Evolutionary conservation across 345 rosid species (phyloP).

Genomic region (Microthlaspi erraticum): DNA sequence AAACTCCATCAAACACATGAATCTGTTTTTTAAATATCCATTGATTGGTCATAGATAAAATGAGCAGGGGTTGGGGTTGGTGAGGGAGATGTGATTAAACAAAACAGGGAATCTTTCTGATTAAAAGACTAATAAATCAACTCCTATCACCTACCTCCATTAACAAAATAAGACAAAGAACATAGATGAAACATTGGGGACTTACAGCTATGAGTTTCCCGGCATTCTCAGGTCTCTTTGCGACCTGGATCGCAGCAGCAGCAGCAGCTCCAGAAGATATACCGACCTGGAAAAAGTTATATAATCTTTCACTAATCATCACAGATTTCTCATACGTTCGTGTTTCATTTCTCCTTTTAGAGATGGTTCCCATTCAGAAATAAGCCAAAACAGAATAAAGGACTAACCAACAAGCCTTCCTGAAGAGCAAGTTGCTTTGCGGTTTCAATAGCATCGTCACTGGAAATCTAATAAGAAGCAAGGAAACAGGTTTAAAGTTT

Average conservation of each 20-base stretch:
- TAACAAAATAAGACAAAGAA: constrained; percentile 9
- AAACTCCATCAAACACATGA: too few relatives aligned
- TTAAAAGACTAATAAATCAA: background rate
- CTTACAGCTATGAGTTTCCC: constrained; percentile 93
- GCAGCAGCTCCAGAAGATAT: constrained; percentile 99
- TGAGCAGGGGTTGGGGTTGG: constrained; percentile 27
- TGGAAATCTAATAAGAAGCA: constrained; percentile 65
- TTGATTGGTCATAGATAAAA: constrained; percentile 32
- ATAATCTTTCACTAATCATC: background rate
- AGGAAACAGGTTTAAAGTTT: constrained; percentile 9
- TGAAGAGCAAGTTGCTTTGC: constrained; percentile 94
- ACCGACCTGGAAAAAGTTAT: constrained; percentile 67
- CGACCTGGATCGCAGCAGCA: constrained; percentile 84
- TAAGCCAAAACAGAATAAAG: background rate
- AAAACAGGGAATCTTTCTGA: constrained; percentile 9
- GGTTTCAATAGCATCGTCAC: constrained; percentile 94
- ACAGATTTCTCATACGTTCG: constrained; percentile 8
- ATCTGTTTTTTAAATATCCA: background rate
- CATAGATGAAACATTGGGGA: constrained; percentile 7
- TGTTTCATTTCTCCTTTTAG: background rate
- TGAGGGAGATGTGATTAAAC: constrained; percentile 5
- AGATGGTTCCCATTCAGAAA: background rate
- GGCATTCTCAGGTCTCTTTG: constrained; percentile 87
- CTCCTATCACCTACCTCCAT: constrained; percentile 24
- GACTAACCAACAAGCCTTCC: constrained; percentile 95